Evolutionary conservation across 2,329 filamentous ascomycete genomes (phyloP), one percentile per base, ranked within the genome.

Genomic region (Stemphylium vesicarium): DNA sequence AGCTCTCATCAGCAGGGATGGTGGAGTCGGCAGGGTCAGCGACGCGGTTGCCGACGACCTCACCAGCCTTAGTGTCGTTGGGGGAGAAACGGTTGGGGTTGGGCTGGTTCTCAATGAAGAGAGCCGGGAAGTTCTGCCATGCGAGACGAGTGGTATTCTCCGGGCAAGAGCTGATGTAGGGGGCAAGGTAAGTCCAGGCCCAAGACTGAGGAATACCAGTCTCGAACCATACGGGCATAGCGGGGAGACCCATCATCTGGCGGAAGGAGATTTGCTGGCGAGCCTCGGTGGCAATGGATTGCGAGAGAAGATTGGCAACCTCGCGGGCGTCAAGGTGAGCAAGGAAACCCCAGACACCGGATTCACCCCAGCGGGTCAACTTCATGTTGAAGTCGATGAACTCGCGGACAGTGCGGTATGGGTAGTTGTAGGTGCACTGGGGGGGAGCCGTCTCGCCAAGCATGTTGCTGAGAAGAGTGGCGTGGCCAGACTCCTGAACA

Each of bases 371-470:
- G 31, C 90, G 87, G 1, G 91, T 95, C n/a, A 95, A 77, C 76
- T 92, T 92, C 77, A 94, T 90, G 75, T 85, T 88, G 78, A 95
- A 95, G 78, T 95, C 91, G 66, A 95, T 80, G 69, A 86, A 94
- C 74, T 95, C 90, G 49, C 82, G 84, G 0, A 94, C 86, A 29
- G 85, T 92, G 50, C 79, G 84, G 70, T 86, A 90, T 1, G 91
- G 91, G 71, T 95, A 95, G 78, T 92, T 86, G 80, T 96, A 96
- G 0, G 83, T 87, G 79, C 91, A 95, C 72, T 92, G 88, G 48
- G 82, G 81, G 0, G 90, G 89, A 0, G 91, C 80, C 50, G 77
- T 88, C 55, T 85, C 74, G 9, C 91, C 91, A 1, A 95, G 85
- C 77, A 95, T 90, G 77, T 93, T 92, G 70, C 83, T 85, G 32